Evolutionary conservation across 1,284 basidiomycete genomes (phyloP), one percentile per base, ranked within the genome.

Genomic region (Megacollybia platyphylla): DNA sequence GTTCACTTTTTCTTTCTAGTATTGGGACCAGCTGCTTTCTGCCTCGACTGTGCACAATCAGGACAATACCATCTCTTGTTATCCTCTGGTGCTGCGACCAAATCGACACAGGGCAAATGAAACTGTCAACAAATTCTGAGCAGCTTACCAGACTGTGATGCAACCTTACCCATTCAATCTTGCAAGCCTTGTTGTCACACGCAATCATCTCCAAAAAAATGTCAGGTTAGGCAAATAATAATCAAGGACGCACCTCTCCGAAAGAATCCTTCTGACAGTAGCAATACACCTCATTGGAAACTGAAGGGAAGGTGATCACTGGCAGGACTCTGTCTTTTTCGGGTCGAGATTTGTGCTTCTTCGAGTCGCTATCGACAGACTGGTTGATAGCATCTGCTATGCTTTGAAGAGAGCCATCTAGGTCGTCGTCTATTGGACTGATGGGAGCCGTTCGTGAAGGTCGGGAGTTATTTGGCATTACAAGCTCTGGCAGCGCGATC

Each of bases 221-320:
- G 42, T 15, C 17, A 24, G 45, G 37, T 48, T 36, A 40, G 40
- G 17, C 34, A 39, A 17, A 31, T 41, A 44, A 44, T 40, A 26
- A 40, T 41, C 42, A 42, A 30, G 32, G 26, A 62, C 73, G 49
- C 53, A 85, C 85, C 59, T 79, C 75, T 52, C 86, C 87, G 55
- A 74, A 87, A 9, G 80, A 85, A 9, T 79, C 71, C 46, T 77
- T 68, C 52, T 82, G 70, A 57, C 87, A 90, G 60, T 76, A 81
- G 54, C 87, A 90, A 59, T 84, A 90, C 29, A 70, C 62, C 44
- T 61, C 64, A 57, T 88, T 81, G 49, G 51, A 9, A 48, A 54
- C 42, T 47, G 45, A 47, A 37, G 46, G 46, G 36, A 55, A 55
- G 7, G 61, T 70, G 34, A 73, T 65, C 43, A 60, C 70, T 29